Evolutionary conservation across 2,329 filamentous ascomycete species (phyloP).

Genomic region (Xylariaceae sp.): DNA sequence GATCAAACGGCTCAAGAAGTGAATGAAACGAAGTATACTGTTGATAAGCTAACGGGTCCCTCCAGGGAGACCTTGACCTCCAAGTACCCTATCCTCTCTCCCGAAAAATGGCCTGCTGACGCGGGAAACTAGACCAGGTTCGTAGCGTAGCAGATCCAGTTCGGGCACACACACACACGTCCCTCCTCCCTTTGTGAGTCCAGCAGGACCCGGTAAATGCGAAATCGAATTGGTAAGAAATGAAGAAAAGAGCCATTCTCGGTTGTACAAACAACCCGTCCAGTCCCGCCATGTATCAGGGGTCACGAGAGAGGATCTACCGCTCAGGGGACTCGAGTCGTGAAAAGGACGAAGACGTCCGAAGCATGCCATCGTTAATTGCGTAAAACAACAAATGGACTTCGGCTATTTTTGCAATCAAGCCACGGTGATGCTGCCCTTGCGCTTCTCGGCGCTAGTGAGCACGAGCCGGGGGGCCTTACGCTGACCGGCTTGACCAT

Average conservation of each 20-base stretch:
- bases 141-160: constrained; percentile 20
- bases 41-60: constrained; percentile 21
- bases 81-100: constrained; percentile 22
- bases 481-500: constrained; percentile 59
- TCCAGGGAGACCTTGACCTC: constrained; percentile 17
- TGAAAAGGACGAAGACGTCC: constrained; percentile 29
- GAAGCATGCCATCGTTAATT: constrained; percentile 31
- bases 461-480: constrained; percentile 83
- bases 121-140: constrained; percentile 11
- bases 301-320: constrained; percentile 28
- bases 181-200: constrained; percentile 14
- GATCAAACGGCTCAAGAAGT: constrained; percentile 21
- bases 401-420: constrained; percentile 17
- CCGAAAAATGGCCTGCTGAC: constrained; percentile 17
- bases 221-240: constrained; percentile 26
- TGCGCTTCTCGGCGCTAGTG: constrained; percentile 86
- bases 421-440: constrained; percentile 45
- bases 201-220: constrained; percentile 15
- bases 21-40: constrained; percentile 31
- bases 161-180: not conserved
- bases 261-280: constrained; percentile 22
- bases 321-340: constrained; percentile 24
- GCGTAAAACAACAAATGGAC: constrained; percentile 23
- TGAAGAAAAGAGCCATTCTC: constrained; percentile 24
- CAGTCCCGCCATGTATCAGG: constrained; percentile 27